Base-by-base conservation (phyloP, 495 filamentous ascomycete species). In the Tuber microsphaerosporum region DNA sequence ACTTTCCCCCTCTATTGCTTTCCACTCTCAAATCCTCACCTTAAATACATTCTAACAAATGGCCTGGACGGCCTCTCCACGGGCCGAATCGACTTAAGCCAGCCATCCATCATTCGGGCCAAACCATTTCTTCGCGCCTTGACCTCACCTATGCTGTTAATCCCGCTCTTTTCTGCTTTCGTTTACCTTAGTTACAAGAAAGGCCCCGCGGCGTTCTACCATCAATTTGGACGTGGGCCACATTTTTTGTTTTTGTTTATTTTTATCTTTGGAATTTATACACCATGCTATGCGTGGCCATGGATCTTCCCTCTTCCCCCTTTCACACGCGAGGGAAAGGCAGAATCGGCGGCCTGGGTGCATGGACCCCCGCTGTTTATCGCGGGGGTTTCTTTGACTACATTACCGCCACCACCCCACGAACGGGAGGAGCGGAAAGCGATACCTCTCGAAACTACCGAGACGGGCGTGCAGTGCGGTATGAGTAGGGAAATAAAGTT, bases 11-110 rank as follows among this genome's bases (percentile, higher is more conserved):
- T 65, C 56, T 65, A 17, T n/a, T 26, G 12, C n/a, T 16, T 65
- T 65, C n/a, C n/a, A n/a, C 56, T 65, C 56, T 65, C 56, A 31
- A 17, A 65, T 65, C n/a, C 56, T 65, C 56, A 65, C n/a, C 26
- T 61, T 61, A 17, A 31, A 65, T 65, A 31, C 26, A 65, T 65
- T 65, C n/a, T 31, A 31, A 6, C 56, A 31, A 61, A 31, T 6
- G 26, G 56, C 56, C 26, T 65, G 56, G 56, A 65, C 26, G 56
- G 56, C 56, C n/a, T n/a, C 56, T 12, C 26, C 31, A 17, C 56
- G 56, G 31, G 31, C 56, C 26, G 31, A 31, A 16, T 26, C 56
- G 56, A 16, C 56, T 31, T 31, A 3, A 65, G 26, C 56, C 9
- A 26, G 26, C 3, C 56, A 26, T 26, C 31, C 31, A 22, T 17